Base-by-base conservation (phyloP, 441 rosid genomes). In the Pelargonium australe region DNA sequence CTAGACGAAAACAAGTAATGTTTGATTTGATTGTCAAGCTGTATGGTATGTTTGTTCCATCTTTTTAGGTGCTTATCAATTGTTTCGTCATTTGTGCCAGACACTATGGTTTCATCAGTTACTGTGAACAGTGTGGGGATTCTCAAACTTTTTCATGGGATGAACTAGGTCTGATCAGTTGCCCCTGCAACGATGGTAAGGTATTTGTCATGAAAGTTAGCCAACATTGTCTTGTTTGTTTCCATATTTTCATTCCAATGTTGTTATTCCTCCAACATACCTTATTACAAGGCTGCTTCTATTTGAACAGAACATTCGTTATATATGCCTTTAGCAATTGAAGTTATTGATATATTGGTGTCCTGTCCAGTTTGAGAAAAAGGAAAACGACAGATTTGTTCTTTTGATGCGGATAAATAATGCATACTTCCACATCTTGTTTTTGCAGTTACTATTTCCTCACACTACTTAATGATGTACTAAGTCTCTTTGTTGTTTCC, bases 31-130 rank as follows among this genome's bases (percentile, higher is more conserved):
- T 3, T 37, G 70, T 62, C 44, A 34, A 13, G 37, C 19, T 28
- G 3, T 28, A 61, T 67, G 2, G 5, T 63, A 13, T 41, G 58
- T 66, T 70, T 23, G n/a, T 49, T 47, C 37, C 14, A 7, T 23
- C 41, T 8, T 64, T 37, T 34, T 58, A 63, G 72, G 45, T 45
- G 8, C 31, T 75, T 63, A 67, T 66, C 51, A 16, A 4, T 63
- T 55, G 16, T 14, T 47, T 62, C 40, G 20, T 17, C 14, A 4
- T 78, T 65, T 65, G 55, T 65, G 70, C 43, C 51, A 93, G 98
- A 83, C 76, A 89, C 73, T 93, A 93, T 80, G 95, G 93, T 67
- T 93, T 93, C 80, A 83, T 88, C 64, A 81, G 83, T 72, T 91
- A 86, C 73, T 94, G 99, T 78, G 76, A 69, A 3, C 70, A 71